Conservation (phyloP, 257 asterid species). For the Primulina eburnea region DNA sequence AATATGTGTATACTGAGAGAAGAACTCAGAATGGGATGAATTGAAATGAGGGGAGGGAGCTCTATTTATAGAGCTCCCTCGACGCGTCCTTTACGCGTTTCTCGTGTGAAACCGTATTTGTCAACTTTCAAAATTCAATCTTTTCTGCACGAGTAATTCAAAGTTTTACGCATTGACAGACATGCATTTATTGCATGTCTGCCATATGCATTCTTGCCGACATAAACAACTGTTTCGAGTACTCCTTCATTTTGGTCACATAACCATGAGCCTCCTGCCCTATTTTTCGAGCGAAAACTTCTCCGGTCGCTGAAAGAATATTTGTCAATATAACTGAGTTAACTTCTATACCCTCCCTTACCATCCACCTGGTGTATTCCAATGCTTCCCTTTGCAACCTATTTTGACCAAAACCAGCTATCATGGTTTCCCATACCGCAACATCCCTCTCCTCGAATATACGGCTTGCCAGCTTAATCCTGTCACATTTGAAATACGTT, state of each 20-base stretch:
- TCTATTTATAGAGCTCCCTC: too few species aligned
- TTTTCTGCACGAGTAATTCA: too few species aligned
- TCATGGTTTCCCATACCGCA: slow-evolving; percentile 85
- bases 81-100: too few species aligned
- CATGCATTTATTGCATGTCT: too few species aligned
- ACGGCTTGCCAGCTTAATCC: slow-evolving; percentile 55
- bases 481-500: slow-evolving; percentile 92
- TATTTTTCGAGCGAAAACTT: slow-evolving; percentile 43
- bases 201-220: too few species aligned
- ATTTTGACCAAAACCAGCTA: slow-evolving; percentile 91
- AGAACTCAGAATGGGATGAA: too few species aligned
- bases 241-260: slow-evolving; percentile 68
- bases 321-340: slow-evolving; percentile 75
- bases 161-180: too few species aligned
- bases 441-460: slow-evolving; percentile 64
- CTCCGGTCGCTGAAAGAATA: slow-evolving; percentile 72
- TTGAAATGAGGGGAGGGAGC: too few species aligned
- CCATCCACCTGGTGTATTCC: slow-evolving; percentile 67
- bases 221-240: slow-evolving; percentile 58
- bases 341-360: slow-evolving; percentile 46
- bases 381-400: slow-evolving; percentile 67
- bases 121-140: too few species aligned
- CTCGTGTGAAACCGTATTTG: too few species aligned
- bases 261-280: slow-evolving; percentile 89
- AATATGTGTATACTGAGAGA: too few species aligned